Evolutionary conservation across 495 filamentous ascomycete genomes (phyloP).

Genomic region (Usnea hakonensis): DNA sequence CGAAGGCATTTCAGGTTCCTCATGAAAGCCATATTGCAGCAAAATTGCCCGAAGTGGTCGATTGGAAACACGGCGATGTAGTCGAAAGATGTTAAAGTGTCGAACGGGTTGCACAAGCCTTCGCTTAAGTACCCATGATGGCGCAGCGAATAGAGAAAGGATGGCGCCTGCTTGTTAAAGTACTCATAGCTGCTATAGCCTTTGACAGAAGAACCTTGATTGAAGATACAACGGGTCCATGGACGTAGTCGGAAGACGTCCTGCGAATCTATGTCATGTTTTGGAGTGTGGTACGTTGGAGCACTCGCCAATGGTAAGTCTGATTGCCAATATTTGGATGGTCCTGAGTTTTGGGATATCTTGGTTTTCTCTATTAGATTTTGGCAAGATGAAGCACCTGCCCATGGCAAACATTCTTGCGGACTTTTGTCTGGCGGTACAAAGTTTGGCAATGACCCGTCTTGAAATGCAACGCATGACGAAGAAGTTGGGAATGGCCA

Average conservation of each 20-base stretch:
- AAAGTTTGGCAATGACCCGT: too few relatives aligned
- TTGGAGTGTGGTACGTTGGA: neutral
- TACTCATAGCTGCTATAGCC: constrained; percentile 16
- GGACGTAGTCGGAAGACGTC: neutral
- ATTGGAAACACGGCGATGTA: constrained; percentile 11
- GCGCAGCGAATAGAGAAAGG: neutral
- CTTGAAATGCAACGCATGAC: too few relatives aligned
- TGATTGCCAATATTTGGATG: too few relatives aligned
- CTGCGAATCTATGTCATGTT: neutral
- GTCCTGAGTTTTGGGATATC: too few relatives aligned
- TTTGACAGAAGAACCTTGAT: constrained; percentile 12
- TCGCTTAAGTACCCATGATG: neutral
- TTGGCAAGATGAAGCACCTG: too few relatives aligned
- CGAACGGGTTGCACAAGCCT: neutral
- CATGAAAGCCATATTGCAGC: neutral
- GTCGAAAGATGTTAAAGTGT: neutral
- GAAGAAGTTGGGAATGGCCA: too few relatives aligned
- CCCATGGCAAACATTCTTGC: too few relatives aligned
- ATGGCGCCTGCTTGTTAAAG: constrained; percentile 3
- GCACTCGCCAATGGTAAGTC: too few relatives aligned
- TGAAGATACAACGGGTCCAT: constrained; percentile 11
- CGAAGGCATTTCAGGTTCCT: neutral
- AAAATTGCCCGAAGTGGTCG: neutral
- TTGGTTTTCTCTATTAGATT: too few relatives aligned
- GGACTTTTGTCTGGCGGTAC: too few relatives aligned